phyloP scores from a whole-genome alignment of 345 rosid genomes.

The Odontarrhena argentea region DNA sequence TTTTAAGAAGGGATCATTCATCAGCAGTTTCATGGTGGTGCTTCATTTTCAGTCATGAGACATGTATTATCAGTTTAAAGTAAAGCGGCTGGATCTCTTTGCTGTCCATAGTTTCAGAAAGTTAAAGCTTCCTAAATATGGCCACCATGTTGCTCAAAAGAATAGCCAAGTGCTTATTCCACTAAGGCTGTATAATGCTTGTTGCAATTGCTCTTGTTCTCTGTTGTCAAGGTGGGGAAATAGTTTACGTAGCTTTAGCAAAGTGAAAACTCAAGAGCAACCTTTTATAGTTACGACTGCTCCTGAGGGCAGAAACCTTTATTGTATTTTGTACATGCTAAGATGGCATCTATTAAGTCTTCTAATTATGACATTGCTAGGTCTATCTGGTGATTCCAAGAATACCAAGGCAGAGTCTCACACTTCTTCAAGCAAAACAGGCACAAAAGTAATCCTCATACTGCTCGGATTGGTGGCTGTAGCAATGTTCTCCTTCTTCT shows the following conservation, averaged over 20 bases:
- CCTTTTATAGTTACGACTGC: not conserved
- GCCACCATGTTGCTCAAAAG: not conserved
- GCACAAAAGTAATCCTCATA: slow-evolving; percentile 55
- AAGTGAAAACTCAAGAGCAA: not conserved
- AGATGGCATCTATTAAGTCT: slow-evolving; percentile 4
- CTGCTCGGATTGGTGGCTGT: slow-evolving; percentile 54
- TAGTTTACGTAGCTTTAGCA: not conserved
- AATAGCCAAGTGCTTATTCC: not conserved
- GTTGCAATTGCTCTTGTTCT: slow-evolving; percentile 22
- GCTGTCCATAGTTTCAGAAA: slow-evolving; percentile 19
- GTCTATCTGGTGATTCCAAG: slow-evolving; percentile 53
- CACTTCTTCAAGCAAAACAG: slow-evolving; percentile 51
- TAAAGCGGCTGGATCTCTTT: not conserved
- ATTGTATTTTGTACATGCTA: not conserved
- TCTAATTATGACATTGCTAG: slow-evolving; percentile 45
- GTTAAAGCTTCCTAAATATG: not conserved
- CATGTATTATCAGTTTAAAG: not conserved
- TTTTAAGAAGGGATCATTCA: not conserved
- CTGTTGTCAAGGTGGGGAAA: slow-evolving; percentile 8
- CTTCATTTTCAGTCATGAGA: slow-evolving; percentile 17
- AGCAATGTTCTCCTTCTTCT: slow-evolving; percentile 59
- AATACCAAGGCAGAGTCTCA: slow-evolving; percentile 47
- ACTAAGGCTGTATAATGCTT: not conserved
- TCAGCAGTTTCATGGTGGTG: slow-evolving; percentile 20
- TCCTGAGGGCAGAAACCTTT: not conserved